phyloP scores from a whole-genome alignment of 2,329 filamentous ascomycete genomes.

The Trichoderma harzianum region DNA sequence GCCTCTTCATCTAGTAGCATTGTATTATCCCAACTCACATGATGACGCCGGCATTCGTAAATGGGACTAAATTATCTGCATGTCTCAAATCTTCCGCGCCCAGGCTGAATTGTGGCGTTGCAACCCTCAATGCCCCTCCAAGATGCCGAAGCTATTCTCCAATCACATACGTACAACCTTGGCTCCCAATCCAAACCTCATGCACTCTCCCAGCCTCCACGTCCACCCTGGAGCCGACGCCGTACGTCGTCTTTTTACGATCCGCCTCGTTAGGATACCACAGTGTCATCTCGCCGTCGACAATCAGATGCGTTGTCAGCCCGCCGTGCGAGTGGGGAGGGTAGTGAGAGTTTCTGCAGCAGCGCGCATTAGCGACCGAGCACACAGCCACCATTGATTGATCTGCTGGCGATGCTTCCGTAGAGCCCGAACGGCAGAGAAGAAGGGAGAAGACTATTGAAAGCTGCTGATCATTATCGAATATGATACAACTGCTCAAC shows the following conservation, averaged over 20 bases:
- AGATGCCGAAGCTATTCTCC: slow-evolving; percentile 40
- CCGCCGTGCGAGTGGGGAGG: slow-evolving; percentile 62
- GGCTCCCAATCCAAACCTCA: slow-evolving; percentile 65
- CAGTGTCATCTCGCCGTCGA: slow-evolving; percentile 62
- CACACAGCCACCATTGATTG: slow-evolving; percentile 2
- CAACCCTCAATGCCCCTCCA: background rate
- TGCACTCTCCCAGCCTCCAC: slow-evolving; percentile 62
- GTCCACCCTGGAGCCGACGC: slow-evolving; percentile 60
- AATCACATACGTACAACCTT: slow-evolving; percentile 67
- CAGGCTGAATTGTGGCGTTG: slow-evolving; percentile 5
- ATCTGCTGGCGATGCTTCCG: background rate
- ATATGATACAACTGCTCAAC: background rate
- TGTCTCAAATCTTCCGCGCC: background rate
- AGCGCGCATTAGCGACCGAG: background rate
- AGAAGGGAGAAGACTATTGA: background rate
- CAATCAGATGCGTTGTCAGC: slow-evolving; percentile 67
- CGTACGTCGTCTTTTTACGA: slow-evolving; percentile 55
- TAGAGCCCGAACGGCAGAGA: background rate
- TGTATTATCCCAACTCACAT: background rate
- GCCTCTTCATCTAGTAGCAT: background rate
- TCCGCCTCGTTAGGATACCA: slow-evolving; percentile 59
- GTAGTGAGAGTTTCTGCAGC: slow-evolving; percentile 63
- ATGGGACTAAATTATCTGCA: background rate
- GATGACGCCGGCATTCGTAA: background rate
- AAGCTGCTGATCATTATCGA: background rate